Evolutionary conservation across 1,284 basidiomycete genomes (phyloP), one percentile per base, ranked within the genome.

Genomic region (Malassezia caprae): DNA sequence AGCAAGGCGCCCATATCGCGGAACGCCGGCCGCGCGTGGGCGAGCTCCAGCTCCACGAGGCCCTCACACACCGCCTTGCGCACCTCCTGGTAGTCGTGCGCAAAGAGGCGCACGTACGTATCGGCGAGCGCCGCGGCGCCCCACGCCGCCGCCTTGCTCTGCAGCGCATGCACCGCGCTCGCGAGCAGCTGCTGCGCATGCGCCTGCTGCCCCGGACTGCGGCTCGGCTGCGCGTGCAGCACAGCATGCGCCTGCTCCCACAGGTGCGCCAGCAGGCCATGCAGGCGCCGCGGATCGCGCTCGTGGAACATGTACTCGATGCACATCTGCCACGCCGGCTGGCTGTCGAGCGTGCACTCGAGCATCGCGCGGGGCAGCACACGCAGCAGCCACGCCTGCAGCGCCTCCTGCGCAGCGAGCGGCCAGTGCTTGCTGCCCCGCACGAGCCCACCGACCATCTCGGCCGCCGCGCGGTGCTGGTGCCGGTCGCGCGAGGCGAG

Each of bases 361-460:
- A 80, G 77, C 64, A 88, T 85, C 54, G 93, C 83, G 39, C 78
- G 78, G 40, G 84, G 81, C 26, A 96, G 76, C 40, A 82, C 82
- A n/a, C 79, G 76, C 11, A 78, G 78, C 44, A 87, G 79, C 94
- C 93, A 98, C 28, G 78, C 70, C 90, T 88, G 93, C 3, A 96
- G 76, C 44, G 76, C 72, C 44, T 82, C 76, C 43, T 82, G 80
- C 58, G 80, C 77, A 49, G 77, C 76, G 54, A 79, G 79, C 0
- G 83, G 80, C 93, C 93, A 98, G 73, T 96, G 88, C 76, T 94
- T 94, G 12, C 85, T 84, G 24, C 90, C 91, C 81, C 79, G 64
- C 52, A 72, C 49, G 45, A 87, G 69, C 40, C 90, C 91, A 42
- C 83, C 81, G 32, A 96, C 73, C 28, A 94, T 78, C 78, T 98